A percentile compares a stretch with the other conserved stretches of the same genome.
Conservation (phyloP, 306 rosid species). For the Ormosia emarginata region DNA sequence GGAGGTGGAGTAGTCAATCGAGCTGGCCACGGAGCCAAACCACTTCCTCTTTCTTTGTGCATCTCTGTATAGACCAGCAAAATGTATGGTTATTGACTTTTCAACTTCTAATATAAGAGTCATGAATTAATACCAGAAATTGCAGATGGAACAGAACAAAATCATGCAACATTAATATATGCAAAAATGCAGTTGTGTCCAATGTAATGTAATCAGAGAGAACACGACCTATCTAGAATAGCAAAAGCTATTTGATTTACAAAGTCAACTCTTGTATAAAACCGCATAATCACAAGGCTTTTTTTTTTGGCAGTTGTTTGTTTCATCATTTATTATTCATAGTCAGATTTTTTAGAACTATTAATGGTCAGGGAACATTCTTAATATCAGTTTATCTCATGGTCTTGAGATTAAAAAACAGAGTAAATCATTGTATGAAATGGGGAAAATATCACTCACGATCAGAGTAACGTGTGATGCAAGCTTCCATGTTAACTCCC, state of each 20-base stretch:
- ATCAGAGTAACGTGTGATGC: slow-evolving; percentile 75
- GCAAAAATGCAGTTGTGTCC: background rate
- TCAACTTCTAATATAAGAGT: slow-evolving; percentile 11
- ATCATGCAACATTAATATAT: slow-evolving; percentile 6
- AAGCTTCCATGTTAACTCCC: slow-evolving; percentile 84
- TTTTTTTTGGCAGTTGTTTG: background rate
- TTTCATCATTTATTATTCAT: background rate
- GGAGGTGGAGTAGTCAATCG: slow-evolving; percentile 87
- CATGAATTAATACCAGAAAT: slow-evolving; percentile 18
- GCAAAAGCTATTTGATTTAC: slow-evolving; percentile 2
- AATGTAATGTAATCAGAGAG: slow-evolving; percentile 1
- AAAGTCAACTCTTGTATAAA: background rate
- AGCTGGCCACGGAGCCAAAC: slow-evolving; percentile 86
- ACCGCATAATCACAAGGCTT: background rate
- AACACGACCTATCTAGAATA: background rate
- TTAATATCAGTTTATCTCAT: background rate
- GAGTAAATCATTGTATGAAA: slow-evolving; percentile 6
- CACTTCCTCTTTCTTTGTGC: slow-evolving; percentile 71
- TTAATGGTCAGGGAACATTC: background rate
- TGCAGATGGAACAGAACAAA: slow-evolving; percentile 7
- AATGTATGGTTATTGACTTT: slow-evolving; percentile 27
- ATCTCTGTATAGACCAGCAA: slow-evolving; percentile 52
- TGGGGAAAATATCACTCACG: slow-evolving; percentile 49
- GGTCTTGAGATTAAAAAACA: background rate
- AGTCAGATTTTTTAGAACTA: background rate